Percentiles rank a stretch among this genome's conserved stretches.
phyloP scores from a whole-genome alignment of 2,329 filamentous ascomycete genomes.

The Clarireedia monteithiana region DNA sequence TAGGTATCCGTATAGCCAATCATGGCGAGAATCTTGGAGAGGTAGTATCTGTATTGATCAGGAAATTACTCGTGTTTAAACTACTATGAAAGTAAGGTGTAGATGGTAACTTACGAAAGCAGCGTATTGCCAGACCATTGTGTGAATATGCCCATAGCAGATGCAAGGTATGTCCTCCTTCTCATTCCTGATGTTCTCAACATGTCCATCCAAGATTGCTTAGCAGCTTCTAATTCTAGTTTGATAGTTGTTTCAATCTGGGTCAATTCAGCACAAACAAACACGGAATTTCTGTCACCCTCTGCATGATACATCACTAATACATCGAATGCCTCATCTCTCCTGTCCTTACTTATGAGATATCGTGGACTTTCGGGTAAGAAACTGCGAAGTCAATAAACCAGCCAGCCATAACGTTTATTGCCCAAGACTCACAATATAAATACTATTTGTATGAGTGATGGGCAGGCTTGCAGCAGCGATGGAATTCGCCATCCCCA shows the following conservation, averaged over 20 bases:
- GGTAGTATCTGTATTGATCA: slow-evolving; percentile 30
- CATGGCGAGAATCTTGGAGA: slow-evolving; percentile 40
- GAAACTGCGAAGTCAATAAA: slow-evolving; percentile 24
- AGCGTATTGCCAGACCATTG: slow-evolving; percentile 44
- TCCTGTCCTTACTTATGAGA: slow-evolving; percentile 48
- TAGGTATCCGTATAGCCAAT: slow-evolving; percentile 36
- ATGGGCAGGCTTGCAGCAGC: slow-evolving; percentile 32
- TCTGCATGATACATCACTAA: slow-evolving; percentile 46
- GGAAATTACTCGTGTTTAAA: background rate
- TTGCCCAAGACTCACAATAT: slow-evolving; percentile 9
- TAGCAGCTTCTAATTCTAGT: slow-evolving; percentile 45
- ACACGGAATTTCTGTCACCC: slow-evolving; percentile 40
- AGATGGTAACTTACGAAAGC: slow-evolving; percentile 30
- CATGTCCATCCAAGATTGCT: slow-evolving; percentile 46
- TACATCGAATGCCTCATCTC: slow-evolving; percentile 48
- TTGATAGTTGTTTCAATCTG: slow-evolving; percentile 52
- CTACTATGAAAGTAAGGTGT: background rate
- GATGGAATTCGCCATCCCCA: slow-evolving; percentile 37
- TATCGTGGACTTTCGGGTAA: slow-evolving; percentile 50
- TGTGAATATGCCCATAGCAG: slow-evolving; percentile 44
- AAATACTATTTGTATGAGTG: slow-evolving; percentile 17
- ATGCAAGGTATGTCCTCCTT: slow-evolving; percentile 39
- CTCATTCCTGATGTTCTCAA: slow-evolving; percentile 43
- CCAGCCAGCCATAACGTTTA: too few species aligned
- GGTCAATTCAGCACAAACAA: slow-evolving; percentile 51